Conservation (phyloP, 139 green algal species). For the Chlorella sp. region DNA sequence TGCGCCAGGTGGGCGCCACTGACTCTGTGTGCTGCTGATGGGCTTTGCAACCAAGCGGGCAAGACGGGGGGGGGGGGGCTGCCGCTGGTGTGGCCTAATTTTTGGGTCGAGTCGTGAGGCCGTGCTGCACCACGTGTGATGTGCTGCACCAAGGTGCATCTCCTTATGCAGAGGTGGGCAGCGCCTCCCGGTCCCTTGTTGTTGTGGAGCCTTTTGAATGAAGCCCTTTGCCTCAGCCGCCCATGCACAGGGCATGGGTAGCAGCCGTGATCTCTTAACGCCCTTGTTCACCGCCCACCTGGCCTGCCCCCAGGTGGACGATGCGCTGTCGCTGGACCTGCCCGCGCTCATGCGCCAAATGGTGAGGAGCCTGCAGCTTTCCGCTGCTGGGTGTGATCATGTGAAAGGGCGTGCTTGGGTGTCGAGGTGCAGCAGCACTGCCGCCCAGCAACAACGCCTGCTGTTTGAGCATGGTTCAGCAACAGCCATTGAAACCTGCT, state of each 20-base stretch:
- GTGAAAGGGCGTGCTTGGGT: too few species aligned
- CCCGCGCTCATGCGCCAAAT: conserved; percentile 89
- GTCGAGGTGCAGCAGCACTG: too few species aligned
- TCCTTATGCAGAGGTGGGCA: too few species aligned
- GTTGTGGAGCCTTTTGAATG: not conserved
- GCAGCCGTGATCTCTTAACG: not conserved
- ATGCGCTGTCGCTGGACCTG: conserved; percentile 88
- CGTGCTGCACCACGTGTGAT: not conserved
- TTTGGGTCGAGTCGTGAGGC: too few species aligned
- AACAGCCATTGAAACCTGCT: too few species aligned
- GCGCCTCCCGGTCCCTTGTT: not conserved
- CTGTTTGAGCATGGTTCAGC: too few species aligned
- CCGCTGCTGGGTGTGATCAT: too few species aligned
- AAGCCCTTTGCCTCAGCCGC: not conserved
- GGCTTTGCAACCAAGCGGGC: not conserved
- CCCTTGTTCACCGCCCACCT: not conserved
- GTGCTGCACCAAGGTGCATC: not conserved
- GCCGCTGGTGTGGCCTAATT: too few species aligned
- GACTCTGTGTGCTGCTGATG: not conserved
- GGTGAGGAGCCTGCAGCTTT: conserved; percentile 55
- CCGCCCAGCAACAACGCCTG: too few species aligned
- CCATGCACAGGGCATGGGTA: not conserved
- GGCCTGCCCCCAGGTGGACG: conserved; percentile 70
- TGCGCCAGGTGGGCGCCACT: conserved; percentile 37
- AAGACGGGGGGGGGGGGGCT: too few species aligned